Conservation (phyloP, 2,329 filamentous ascomycete species). For the Uncinocarpus reesii region DNA sequence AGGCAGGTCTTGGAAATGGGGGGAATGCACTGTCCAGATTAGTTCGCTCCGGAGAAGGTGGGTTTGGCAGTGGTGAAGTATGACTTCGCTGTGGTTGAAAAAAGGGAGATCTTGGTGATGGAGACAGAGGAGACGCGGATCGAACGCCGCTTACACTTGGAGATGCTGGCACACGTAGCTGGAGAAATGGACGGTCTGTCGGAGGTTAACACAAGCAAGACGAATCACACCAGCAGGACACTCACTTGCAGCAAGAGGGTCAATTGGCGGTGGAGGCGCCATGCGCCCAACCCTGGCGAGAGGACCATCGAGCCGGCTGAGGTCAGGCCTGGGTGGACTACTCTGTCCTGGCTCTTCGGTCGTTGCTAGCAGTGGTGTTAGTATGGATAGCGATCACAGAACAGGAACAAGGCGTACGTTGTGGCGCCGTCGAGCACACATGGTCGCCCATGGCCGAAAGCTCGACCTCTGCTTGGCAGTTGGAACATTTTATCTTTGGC, state of each 20-base stretch:
- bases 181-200: conserved; percentile 36
- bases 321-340: not conserved
- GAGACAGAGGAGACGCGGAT: conserved; percentile 51
- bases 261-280: conserved; percentile 45
- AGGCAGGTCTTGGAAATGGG: conserved; percentile 41
- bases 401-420: not conserved
- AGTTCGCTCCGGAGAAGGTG: conserved; percentile 39
- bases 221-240: no score
- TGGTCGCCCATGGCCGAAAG: conserved; percentile 83
- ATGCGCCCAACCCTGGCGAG: conserved; percentile 36
- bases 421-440: conserved; percentile 45
- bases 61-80: conserved; percentile 31
- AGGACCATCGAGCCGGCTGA: conserved; percentile 3
- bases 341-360: conserved; percentile 18
- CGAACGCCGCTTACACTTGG: conserved; percentile 40
- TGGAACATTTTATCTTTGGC: conserved; percentile 80
- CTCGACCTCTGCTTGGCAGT: conserved; percentile 65
- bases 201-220: not conserved
- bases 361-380: not conserved
- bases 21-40: conserved; percentile 46
- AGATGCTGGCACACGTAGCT: conserved; percentile 46
- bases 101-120: conserved; percentile 38
- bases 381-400: not conserved
- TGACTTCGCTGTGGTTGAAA: conserved; percentile 30
- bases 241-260: conserved; percentile 48